Percentiles rank a stretch among this genome's conserved stretches.
These are phyloP conservation scores for Furcasterigmium furcatum DNA, from an alignment of 2,329 filamentous ascomycete genomes.

Conservation along the genomic window DNA sequence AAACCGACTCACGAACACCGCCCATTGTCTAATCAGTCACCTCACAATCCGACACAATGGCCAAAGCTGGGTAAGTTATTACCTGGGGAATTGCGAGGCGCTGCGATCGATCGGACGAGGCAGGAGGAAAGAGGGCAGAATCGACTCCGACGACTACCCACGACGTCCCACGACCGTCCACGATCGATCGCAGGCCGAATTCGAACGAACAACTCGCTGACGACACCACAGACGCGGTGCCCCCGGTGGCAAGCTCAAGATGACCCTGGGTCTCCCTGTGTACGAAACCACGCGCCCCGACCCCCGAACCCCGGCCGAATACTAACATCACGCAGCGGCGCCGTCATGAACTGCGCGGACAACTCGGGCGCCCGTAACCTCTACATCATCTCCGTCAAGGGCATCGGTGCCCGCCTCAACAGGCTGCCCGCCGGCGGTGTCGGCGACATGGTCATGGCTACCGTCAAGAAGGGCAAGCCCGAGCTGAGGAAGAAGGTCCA, in stretches of 20 bases:
- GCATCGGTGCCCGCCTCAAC: conserved; percentile 96
- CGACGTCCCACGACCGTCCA: conserved; percentile 5
- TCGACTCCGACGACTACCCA: neutral
- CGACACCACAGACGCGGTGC: conserved; percentile 66
- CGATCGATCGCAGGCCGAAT: neutral
- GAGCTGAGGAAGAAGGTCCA: conserved; percentile 99
- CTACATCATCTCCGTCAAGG: conserved; percentile 99
- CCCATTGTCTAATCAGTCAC: conserved; percentile 14
- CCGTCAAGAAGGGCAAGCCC: conserved; percentile 99
- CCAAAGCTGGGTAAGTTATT: conserved; percentile 62
- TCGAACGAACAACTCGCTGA: conserved; percentile 22
- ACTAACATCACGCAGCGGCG: conserved; percentile 64
- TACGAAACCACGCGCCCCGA: conserved; percentile 56
- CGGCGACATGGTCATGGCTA: conserved; percentile 99
- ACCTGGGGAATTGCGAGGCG: conserved; percentile 8
- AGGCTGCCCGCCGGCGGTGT: conserved; percentile 95
- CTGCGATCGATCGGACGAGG: neutral
- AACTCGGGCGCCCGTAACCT: conserved; percentile 98
- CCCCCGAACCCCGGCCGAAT: conserved; percentile 4
- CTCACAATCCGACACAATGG: conserved; percentile 52
- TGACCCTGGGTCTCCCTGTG: conserved; percentile 99
- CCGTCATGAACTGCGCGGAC: conserved; percentile 99
- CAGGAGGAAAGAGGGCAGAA: conserved; percentile 10
- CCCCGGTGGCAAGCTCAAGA: conserved; percentile 99
- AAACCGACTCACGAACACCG: conserved; percentile 12